Conservation (phyloP, 2,329 filamentous ascomycete genomes). For the Fusarium haematococcum region DNA sequence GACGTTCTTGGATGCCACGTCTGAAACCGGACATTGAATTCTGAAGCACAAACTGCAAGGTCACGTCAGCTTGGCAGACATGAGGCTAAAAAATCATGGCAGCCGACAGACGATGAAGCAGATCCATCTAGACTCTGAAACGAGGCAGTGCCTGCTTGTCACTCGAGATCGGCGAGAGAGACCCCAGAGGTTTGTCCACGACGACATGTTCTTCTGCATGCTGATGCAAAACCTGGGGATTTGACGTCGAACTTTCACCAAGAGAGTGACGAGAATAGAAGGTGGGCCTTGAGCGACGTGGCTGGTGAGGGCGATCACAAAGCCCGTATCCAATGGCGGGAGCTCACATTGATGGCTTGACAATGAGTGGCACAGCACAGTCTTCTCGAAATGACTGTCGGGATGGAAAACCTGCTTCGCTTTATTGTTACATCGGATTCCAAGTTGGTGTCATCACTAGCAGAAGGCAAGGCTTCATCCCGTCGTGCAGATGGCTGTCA, state of each 20-base stretch:
- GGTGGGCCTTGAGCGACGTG: constrained; percentile 31
- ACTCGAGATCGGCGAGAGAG: constrained; percentile 8
- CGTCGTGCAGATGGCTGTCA: not conserved
- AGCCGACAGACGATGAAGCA: constrained; percentile 23
- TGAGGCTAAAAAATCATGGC: not conserved
- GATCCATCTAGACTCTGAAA: constrained; percentile 28
- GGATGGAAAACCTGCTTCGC: not conserved
- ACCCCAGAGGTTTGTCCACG: constrained; percentile 12
- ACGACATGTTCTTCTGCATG: constrained; percentile 13
- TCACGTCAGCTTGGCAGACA: not conserved
- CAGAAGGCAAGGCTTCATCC: not conserved
- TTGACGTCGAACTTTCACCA: not conserved
- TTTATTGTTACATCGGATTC: constrained; percentile 24
- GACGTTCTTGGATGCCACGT: not conserved
- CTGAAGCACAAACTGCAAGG: constrained; percentile 26
- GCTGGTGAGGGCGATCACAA: constrained; percentile 31
- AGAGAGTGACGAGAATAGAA: constrained; percentile 32
- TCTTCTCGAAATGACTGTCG: not conserved
- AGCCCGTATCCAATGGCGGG: constrained; percentile 10
- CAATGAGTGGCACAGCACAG: not conserved
- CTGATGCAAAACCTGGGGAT: constrained; percentile 23
- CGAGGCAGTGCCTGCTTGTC: constrained; percentile 16
- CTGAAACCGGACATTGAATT: constrained; percentile 27
- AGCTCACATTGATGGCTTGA: constrained; percentile 7
- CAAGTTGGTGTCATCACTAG: constrained; percentile 14